Evolutionary conservation across 305 asterid species (phyloP).

Genomic region (Solanum hybrid): DNA sequence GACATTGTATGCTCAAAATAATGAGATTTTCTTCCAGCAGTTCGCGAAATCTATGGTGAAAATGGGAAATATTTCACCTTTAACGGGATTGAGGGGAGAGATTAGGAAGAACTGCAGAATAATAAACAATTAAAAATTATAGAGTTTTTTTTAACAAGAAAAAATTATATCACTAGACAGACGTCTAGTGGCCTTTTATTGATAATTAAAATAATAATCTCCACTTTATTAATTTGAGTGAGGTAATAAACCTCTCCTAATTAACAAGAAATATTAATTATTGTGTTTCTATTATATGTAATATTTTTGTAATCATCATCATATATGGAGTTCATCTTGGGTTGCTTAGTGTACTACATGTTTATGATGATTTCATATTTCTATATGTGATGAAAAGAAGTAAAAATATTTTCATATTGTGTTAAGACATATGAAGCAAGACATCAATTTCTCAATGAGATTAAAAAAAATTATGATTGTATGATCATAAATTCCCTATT

Average conservation of each 20-base stretch:
- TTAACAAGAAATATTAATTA: not conserved
- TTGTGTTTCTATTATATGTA: not conserved
- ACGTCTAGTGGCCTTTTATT: not conserved
- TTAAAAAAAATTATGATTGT: too few species aligned
- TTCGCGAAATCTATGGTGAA: conserved; percentile 72
- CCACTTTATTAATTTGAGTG: not conserved
- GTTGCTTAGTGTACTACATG: not conserved
- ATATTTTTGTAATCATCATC: not conserved
- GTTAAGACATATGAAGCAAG: not conserved
- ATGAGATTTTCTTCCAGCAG: conserved; percentile 53
- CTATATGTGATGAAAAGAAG: not conserved
- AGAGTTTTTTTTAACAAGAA: not conserved
- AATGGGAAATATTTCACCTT: conserved; percentile 84
- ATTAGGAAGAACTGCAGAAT: conserved; percentile 65
- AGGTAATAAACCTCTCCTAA: not conserved
- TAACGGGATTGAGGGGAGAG: conserved; percentile 64
- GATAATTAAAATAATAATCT: not conserved
- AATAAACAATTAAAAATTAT: conserved; percentile 20
- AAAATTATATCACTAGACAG: not conserved
- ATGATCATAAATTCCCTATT: not conserved
- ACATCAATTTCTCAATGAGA: not conserved
- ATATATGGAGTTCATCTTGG: not conserved
- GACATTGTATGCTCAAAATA: conserved; percentile 46
- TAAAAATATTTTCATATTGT: not conserved
- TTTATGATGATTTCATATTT: not conserved